phyloP scores from a whole-genome alignment of 2,329 filamentous ascomycete genomes.

The Colletotrichum sp. region DNA sequence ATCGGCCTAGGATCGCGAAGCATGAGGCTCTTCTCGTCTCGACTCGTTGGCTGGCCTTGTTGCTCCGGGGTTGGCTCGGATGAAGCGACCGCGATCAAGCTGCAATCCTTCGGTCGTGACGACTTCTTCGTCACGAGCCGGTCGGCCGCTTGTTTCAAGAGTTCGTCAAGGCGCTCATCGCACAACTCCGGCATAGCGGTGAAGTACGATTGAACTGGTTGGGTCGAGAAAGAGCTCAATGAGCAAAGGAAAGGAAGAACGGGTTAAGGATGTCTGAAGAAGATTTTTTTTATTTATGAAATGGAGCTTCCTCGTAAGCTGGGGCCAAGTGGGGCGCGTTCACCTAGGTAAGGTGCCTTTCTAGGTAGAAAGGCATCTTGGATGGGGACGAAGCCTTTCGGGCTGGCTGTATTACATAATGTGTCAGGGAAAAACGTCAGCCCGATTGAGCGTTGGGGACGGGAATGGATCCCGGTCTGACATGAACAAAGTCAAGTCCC shows the following conservation, averaged over 20 bases:
- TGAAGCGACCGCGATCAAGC: constrained; percentile 8
- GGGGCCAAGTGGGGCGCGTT: neutral
- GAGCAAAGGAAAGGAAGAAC: neutral
- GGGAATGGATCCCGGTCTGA: too few species aligned
- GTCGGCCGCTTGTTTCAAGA: constrained; percentile 20
- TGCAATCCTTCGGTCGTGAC: constrained; percentile 1
- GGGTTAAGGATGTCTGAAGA: neutral
- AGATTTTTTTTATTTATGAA: neutral
- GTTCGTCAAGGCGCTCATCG: constrained; percentile 19
- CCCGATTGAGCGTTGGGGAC: neutral
- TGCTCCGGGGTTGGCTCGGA: neutral
- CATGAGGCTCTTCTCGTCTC: constrained; percentile 1
- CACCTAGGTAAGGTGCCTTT: too few species aligned
- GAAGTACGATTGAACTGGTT: neutral
- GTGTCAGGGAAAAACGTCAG: neutral
- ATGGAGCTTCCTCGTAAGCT: neutral
- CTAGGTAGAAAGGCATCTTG: neutral
- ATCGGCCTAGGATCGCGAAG: constrained; percentile 16
- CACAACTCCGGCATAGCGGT: constrained; percentile 21
- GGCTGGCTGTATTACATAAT: neutral
- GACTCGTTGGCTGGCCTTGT: neutral
- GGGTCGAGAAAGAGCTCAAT: neutral
- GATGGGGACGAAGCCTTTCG: neutral
- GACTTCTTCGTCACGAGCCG: constrained; percentile 14
- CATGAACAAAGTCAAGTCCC: neutral